Evolutionary conservation across 306 rosid species (phyloP).

Genomic region (Gynostemma pentaphyllum): DNA sequence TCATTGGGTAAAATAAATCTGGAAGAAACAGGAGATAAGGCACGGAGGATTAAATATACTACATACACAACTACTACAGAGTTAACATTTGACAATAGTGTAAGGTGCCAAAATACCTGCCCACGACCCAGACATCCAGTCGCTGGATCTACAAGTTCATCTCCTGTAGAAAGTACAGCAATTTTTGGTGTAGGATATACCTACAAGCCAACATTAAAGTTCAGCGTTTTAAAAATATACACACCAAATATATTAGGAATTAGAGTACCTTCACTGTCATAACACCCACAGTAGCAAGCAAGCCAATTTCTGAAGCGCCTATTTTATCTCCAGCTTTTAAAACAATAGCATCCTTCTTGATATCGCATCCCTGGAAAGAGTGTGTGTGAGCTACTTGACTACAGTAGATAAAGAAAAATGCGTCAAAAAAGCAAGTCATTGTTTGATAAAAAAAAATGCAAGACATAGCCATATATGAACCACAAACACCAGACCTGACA

Average conservation of each 20-base stretch:
- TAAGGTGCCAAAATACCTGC: constrained; percentile 43
- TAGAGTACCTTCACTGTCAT: constrained; percentile 56
- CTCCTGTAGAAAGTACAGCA: constrained; percentile 90
- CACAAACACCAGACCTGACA: background rate
- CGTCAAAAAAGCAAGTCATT: background rate
- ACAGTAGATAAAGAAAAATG: background rate
- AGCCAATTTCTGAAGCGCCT: constrained; percentile 83
- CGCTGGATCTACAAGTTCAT: constrained; percentile 77
- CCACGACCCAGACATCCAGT: constrained; percentile 51
- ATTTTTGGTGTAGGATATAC: constrained; percentile 61
- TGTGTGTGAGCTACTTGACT: constrained; percentile 10
- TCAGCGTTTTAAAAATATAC: background rate
- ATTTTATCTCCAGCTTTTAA: constrained; percentile 68
- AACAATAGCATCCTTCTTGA: constrained; percentile 54
- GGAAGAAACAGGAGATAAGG: background rate
- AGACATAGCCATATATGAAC: background rate
- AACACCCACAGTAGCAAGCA: constrained; percentile 85
- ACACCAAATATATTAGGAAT: constrained; percentile 6
- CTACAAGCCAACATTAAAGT: constrained; percentile 29
- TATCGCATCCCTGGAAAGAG: constrained; percentile 58
- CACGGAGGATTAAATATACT: background rate
- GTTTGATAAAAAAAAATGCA: no score
- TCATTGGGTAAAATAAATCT: background rate
- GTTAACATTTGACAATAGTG: background rate
- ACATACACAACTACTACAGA: background rate